A percentile compares a stretch with the other conserved stretches of the same genome.
phyloP scores from a whole-genome alignment of 192 early-diverging fungal species.

The Cetraspora pellucida region DNA sequence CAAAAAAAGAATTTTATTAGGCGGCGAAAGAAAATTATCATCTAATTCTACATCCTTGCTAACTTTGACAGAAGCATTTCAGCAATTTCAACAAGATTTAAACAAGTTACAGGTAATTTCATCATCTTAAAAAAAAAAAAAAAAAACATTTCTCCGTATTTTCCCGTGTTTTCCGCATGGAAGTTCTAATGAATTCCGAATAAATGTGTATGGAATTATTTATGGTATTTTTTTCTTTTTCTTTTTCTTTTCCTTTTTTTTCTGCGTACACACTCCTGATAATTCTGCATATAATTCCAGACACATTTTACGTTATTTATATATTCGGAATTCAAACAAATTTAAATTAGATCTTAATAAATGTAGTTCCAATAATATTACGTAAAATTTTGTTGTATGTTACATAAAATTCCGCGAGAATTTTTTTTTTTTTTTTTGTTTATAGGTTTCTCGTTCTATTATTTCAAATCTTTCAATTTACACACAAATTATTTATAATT shows the following conservation, averaged over 20 bases:
- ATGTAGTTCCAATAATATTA: too few relatives aligned
- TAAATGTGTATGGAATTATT: too few relatives aligned
- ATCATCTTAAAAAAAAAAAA: not conserved
- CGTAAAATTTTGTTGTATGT: too few relatives aligned
- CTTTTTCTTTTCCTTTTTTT: too few relatives aligned
- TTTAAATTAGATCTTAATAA: too few relatives aligned
- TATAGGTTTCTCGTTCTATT: not conserved
- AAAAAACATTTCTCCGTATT: not conserved
- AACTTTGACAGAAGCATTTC: conserved; percentile 86
- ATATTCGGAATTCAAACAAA: too few relatives aligned
- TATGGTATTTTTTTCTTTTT: too few relatives aligned
- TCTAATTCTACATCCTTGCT: conserved; percentile 62
- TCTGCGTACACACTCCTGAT: too few relatives aligned
- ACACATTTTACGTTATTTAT: too few relatives aligned
- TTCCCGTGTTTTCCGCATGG: not conserved
- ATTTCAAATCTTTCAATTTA: not conserved
- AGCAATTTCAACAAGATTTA: conserved; percentile 89
- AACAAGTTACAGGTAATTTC: conserved; percentile 87
- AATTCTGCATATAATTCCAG: too few relatives aligned
- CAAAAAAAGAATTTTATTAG: conserved; percentile 69
- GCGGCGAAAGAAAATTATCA: conserved; percentile 53
- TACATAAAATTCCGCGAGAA: too few relatives aligned
- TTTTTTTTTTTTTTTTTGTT: not conserved
- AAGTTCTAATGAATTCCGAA: not conserved
- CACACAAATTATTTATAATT: not conserved